Base-by-base conservation (phyloP, 768 basidiomycete genomes). In the Tricholoma bakamatsutake region DNA sequence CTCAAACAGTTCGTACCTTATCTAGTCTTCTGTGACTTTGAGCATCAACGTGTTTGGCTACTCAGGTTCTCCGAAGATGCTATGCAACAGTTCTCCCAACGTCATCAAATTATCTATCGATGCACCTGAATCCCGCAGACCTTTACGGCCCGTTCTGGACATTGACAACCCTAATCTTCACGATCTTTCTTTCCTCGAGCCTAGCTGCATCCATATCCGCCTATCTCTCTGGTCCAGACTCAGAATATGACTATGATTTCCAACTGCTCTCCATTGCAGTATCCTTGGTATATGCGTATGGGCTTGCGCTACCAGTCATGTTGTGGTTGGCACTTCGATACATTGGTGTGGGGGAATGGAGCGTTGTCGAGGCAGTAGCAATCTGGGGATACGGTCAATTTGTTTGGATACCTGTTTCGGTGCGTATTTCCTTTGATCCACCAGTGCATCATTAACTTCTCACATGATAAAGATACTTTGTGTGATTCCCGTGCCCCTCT, bases 121-220 rank as follows among this genome's bases (percentile, higher is more conserved):
- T 80, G 11, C 81, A 86, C 57, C 77, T 87, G 33, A 80, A 76
- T 52, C 87, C 87, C 42, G 77, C 85, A 40, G 89, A 91, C 67
- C 80, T 91, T 39, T 88, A 90, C 67, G 95, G 95, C 0, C 94
- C 96, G 1, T 98, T 99, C 76, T 99, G 96, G 96, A 93, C 95
- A 0, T 80, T 97, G 35, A 96, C 94, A 1, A 98, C 96, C 0
- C 83, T 99, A 59, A 88, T 97, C 43, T 92, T 98, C 66, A 80
- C 87, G 0, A 84, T 98, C 57, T 98, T 95, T 76, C 83, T 97
- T 56, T 95, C 90, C 24, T 97, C 96, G 1, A 93, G 91, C 33
- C 85, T 98, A 37, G 91, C 88, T 7, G 85, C 91, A 13, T 92
- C 92, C 47, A 87, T 98, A 61, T 77, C 88, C 2, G 80, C 84